These are phyloP conservation scores for Pseudopithomyces chartarum DNA, from an alignment of 2,329 filamentous ascomycete species.

Conservation along the genomic window DNA sequence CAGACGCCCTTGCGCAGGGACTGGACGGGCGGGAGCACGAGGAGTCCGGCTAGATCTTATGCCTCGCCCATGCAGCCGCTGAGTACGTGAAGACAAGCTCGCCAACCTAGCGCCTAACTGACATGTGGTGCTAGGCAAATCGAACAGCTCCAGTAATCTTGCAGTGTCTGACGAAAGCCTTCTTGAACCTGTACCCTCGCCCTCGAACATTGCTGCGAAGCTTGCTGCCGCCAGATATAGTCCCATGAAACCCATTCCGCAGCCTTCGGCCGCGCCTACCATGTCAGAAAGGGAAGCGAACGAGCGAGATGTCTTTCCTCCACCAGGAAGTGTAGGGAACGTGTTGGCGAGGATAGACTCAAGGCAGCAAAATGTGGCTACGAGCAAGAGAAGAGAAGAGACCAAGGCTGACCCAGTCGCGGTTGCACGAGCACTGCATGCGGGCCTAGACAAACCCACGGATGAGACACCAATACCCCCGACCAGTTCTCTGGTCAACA, in stretches of 20 bases:
- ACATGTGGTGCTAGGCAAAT: constrained; percentile 29
- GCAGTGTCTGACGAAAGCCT: constrained; percentile 32
- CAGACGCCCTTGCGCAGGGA: constrained; percentile 32
- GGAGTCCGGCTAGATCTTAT: constrained; percentile 27
- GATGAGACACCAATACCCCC: constrained; percentile 66
- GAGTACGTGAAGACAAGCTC: constrained; percentile 12
- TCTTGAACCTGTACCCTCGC: constrained; percentile 51
- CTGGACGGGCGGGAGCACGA: constrained; percentile 37
- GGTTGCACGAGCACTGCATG: constrained; percentile 12
- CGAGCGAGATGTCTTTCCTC: constrained; percentile 37
- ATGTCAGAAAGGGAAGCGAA: constrained; percentile 29
- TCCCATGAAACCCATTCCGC: constrained; percentile 44
- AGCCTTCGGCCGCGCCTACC: constrained; percentile 14
- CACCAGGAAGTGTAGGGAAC: constrained; percentile 39
- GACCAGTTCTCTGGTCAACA: constrained; percentile 67
- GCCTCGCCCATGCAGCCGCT: constrained; percentile 24
- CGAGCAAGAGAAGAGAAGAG: constrained; percentile 22
- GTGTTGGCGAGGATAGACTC: constrained; percentile 38
- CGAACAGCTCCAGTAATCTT: constrained; percentile 37
- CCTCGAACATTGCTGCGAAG: constrained; percentile 66
- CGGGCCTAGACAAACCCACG: constrained; percentile 37
- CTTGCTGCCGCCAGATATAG: constrained; percentile 66
- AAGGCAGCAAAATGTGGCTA: constrained; percentile 18
- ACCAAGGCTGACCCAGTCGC: constrained; percentile 18
- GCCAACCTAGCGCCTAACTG: not conserved